Evolutionary conservation across 2,329 filamentous ascomycete species (phyloP), one percentile per base, ranked within the genome.

Genomic region (Ophiostoma angusticollis): DNA sequence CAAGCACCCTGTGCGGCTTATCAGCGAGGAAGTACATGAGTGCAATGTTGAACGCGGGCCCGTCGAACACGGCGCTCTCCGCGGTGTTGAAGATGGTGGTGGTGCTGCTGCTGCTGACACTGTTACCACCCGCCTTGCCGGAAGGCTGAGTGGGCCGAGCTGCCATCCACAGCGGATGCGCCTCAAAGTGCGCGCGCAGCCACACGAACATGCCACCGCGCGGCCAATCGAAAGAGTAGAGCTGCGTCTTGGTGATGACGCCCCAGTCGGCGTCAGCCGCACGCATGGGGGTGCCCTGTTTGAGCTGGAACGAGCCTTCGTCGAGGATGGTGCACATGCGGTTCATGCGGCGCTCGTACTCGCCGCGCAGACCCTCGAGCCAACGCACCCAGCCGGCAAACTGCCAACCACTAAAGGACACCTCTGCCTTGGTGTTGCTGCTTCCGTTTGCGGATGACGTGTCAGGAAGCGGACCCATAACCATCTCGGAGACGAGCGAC

Each of bases 171-270:
- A 93, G 67, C 11, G 84, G 84, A 53, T 94, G 86, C 2, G 66
- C 64, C 39, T 80, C 72, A 50, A 86, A 80, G 54, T 76, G 68
- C 44, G 91, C 60, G 40, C 73, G 69, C 4, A 93, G 52, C 87
- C 87, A 95, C 40, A 93, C 60, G 57, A 94, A 95, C 86, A 95
- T 95, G 53, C 87, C 87, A 25, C 79, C 87, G 21, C 81, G 73
- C 1, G 87, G 86, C 69, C 82, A 85, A 49, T 71, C 60, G 54
- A 93, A 94, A 32, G 78, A 73, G 57, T 79, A 83, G 48, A 93
- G 70, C 44, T 70, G 68, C 1, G 73, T 80, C 60, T 82, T 86
- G 51, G 78, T 77, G 33, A 93, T 70, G 43, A 87, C 70, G 43
- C 78, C 72, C 78, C 83, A 91, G 42, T 82, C 80, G 29, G 70